Conservation (phyloP, 257 asterid genomes). For the Solanum megistacrolobum region DNA sequence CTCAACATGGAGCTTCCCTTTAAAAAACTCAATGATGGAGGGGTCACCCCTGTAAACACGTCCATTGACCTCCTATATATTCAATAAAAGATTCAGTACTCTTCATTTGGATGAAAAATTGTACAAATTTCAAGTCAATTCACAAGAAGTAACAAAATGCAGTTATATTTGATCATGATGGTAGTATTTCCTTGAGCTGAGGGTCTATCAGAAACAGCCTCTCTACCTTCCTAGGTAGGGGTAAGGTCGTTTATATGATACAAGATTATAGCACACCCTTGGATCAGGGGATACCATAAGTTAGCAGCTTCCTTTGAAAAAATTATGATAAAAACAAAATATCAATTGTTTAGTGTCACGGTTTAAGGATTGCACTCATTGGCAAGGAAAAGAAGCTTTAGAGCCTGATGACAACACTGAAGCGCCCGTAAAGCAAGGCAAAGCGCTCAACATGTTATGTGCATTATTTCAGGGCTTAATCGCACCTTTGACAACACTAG, state of each 20-base stretch:
- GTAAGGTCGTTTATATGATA: not conserved
- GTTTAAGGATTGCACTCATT: not conserved
- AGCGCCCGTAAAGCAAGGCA: not conserved
- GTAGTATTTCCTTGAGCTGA: not conserved
- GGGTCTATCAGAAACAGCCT: accelerated
- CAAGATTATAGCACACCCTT: not conserved
- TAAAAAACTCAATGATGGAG: constrained; percentile 52
- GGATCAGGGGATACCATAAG: not conserved
- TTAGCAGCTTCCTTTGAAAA: not conserved
- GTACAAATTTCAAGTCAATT: not conserved
- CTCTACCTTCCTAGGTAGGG: not conserved
- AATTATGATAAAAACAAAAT: not conserved
- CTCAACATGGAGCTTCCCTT: constrained; percentile 26
- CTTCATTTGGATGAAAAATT: not conserved
- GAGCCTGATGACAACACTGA: not conserved
- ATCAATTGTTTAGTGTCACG: not conserved
- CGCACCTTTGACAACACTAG: not conserved
- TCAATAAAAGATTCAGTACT: constrained; percentile 1
- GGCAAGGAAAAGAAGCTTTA: not conserved
- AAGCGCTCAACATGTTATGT: not conserved
- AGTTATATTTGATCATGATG: not conserved
- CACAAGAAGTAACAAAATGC: not conserved
- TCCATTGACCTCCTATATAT: constrained; percentile 71
- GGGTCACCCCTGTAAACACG: constrained; percentile 54
- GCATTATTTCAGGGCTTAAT: not conserved